Percentiles rank a stretch among this genome's conserved stretches.
phyloP scores from a whole-genome alignment of 2,329 filamentous ascomycete genomes.

The Colletotrichum liaoningense region DNA sequence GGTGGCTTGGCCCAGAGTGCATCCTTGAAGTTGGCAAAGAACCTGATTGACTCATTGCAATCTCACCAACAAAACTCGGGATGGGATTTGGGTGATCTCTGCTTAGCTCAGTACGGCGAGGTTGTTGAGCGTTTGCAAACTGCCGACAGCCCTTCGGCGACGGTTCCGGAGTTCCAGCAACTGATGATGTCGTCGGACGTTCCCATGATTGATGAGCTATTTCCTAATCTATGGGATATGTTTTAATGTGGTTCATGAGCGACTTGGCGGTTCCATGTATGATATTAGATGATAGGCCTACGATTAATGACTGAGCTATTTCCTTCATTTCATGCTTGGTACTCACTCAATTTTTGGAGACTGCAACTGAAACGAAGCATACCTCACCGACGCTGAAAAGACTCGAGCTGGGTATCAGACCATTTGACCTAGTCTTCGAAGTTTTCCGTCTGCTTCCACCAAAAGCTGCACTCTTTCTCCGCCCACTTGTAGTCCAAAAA shows the following conservation, averaged over 20 bases:
- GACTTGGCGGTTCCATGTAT: background rate
- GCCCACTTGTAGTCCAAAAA: conserved; percentile 54
- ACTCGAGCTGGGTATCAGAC: no score
- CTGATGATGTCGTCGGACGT: conserved; percentile 34
- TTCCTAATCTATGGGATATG: conserved; percentile 35
- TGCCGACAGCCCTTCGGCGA: conserved; percentile 24
- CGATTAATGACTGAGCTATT: background rate
- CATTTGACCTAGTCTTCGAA: background rate
- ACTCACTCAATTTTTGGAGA: background rate
- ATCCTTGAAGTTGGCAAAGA: conserved; percentile 55
- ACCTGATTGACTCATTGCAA: conserved; percentile 53
- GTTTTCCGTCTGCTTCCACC: conserved; percentile 37
- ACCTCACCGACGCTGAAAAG: no score
- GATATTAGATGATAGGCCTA: background rate
- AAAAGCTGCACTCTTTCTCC: conserved; percentile 37
- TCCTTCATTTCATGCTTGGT: background rate
- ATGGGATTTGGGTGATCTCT: conserved; percentile 65
- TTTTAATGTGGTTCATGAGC: background rate
- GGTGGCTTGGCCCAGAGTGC: conserved; percentile 48
- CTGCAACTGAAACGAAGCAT: background rate
- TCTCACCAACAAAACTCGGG: conserved; percentile 47
- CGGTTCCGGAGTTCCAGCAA: conserved; percentile 33
- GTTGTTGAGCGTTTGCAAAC: conserved; percentile 58
- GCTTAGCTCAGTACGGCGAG: conserved; percentile 59
- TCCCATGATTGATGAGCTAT: conserved; percentile 30